Evolutionary conservation across 2,329 filamentous ascomycete genomes (phyloP).

Genomic region (Sporothrix humicola): DNA sequence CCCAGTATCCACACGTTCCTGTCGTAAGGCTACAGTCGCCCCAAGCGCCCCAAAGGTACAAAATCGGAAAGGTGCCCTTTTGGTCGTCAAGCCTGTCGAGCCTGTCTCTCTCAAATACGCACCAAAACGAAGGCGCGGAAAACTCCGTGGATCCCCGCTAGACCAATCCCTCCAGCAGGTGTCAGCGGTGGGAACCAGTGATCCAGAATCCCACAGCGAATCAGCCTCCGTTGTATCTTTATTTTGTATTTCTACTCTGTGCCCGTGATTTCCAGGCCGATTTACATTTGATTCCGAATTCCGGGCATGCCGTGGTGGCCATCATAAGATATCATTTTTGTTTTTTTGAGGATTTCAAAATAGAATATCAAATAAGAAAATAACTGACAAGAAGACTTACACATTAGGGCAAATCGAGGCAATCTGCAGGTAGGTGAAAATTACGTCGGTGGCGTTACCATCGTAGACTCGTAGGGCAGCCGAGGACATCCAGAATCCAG

Average conservation of each 20-base stretch:
- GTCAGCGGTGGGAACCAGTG: background rate
- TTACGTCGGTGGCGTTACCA: conserved; percentile 5
- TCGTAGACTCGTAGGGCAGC: background rate
- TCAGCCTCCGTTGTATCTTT: background rate
- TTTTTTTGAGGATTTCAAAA: background rate
- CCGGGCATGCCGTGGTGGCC: background rate
- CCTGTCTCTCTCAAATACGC: background rate
- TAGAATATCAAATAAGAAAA: background rate
- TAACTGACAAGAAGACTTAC: background rate
- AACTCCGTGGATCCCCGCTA: conserved; percentile 2
- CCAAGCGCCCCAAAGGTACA: conserved; percentile 2
- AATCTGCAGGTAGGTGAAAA: background rate
- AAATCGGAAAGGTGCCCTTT: background rate
- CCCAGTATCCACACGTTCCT: background rate
- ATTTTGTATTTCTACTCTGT: background rate
- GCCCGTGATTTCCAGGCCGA: background rate
- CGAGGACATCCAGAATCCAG: background rate
- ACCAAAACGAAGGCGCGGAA: background rate
- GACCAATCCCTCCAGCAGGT: background rate
- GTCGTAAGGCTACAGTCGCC: conserved; percentile 11
- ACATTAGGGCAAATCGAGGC: background rate
- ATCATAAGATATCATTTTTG: background rate
- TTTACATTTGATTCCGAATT: background rate
- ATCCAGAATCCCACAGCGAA: background rate
- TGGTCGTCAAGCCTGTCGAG: no score